phyloP scores from a whole-genome alignment of 148 eudicot species.

The Arbutus unedo region DNA sequence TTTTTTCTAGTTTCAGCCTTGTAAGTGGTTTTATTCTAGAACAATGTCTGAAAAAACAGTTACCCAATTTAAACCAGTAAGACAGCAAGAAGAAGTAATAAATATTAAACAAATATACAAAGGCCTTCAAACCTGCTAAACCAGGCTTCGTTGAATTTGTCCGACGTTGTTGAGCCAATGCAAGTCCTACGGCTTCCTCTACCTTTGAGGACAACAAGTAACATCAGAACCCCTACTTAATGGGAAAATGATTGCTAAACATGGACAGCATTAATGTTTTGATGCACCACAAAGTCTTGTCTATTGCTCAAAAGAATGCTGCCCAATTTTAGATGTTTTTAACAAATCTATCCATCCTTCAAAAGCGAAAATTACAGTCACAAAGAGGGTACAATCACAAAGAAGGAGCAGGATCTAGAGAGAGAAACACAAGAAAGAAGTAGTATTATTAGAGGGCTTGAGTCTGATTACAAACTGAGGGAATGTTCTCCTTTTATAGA shows the following conservation, averaged over 20 bases:
- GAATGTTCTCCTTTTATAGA: too few species aligned
- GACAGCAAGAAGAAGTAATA: neutral
- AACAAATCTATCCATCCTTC: neutral
- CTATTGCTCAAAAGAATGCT: neutral
- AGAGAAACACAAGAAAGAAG: too few species aligned
- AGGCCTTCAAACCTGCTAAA: constrained; percentile 35
- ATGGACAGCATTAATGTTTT: neutral
- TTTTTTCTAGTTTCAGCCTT: too few species aligned
- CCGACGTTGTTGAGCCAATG: constrained; percentile 71
- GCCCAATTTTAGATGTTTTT: neutral
- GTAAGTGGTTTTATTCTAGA: neutral
- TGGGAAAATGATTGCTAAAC: neutral
- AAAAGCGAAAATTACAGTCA: too few species aligned
- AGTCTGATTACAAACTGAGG: too few species aligned
- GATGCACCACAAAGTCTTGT: neutral
- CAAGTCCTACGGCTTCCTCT: constrained; percentile 71
- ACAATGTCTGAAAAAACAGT: neutral
- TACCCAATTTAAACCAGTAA: neutral
- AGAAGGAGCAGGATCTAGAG: too few species aligned
- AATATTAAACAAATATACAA: constrained; percentile 2
- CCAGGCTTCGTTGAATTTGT: constrained; percentile 40
- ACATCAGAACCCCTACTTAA: neutral
- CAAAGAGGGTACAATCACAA: too few species aligned
- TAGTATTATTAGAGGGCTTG: too few species aligned
- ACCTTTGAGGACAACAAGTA: constrained; percentile 46